These are phyloP conservation scores for Saccharomycopsis microspora DNA, from an alignment of 805 yeast genomes.

Conservation along the genomic window DNA sequence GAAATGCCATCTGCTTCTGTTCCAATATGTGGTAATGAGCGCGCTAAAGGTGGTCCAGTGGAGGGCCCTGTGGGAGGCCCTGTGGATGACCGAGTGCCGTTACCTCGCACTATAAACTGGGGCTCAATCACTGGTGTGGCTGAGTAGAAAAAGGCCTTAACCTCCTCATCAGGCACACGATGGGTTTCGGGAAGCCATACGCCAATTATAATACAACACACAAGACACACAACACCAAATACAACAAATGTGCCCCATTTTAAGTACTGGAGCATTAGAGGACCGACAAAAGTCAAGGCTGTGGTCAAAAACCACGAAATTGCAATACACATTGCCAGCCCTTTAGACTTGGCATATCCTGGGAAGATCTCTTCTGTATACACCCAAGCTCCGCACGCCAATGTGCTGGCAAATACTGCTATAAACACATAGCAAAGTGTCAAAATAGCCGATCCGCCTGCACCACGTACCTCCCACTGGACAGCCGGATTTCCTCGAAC, in stretches of 20 bases:
- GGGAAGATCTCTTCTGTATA: conserved; percentile 41
- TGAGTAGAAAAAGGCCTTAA: conserved; percentile 13
- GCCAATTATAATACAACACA: conserved; percentile 23
- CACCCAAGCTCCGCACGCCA: conserved; percentile 37
- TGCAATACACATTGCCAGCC: conserved; percentile 34
- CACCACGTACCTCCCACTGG: conserved; percentile 26
- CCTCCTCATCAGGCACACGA: conserved; percentile 20
- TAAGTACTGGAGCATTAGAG: conserved; percentile 25
- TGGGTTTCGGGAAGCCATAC: conserved; percentile 35
- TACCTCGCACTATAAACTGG: too few species aligned
- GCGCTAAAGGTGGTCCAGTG: too few species aligned
- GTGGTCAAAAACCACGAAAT: conserved; percentile 34
- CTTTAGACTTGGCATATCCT: conserved; percentile 32
- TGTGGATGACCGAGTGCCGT: too few species aligned
- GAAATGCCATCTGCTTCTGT: neutral
- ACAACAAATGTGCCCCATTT: conserved; percentile 31
- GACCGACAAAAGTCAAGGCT: conserved; percentile 28
- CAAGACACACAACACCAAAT: conserved; percentile 25
- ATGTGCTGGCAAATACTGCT: conserved; percentile 34
- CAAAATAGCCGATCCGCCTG: conserved; percentile 31
- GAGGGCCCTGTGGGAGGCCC: too few species aligned
- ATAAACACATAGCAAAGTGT: conserved; percentile 34
- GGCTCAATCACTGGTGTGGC: neutral
- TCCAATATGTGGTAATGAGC: neutral
- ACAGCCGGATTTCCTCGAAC: conserved; percentile 24